phyloP scores from a whole-genome alignment of 2,329 filamentous ascomycete species.

The Exophiala mesophila region DNA sequence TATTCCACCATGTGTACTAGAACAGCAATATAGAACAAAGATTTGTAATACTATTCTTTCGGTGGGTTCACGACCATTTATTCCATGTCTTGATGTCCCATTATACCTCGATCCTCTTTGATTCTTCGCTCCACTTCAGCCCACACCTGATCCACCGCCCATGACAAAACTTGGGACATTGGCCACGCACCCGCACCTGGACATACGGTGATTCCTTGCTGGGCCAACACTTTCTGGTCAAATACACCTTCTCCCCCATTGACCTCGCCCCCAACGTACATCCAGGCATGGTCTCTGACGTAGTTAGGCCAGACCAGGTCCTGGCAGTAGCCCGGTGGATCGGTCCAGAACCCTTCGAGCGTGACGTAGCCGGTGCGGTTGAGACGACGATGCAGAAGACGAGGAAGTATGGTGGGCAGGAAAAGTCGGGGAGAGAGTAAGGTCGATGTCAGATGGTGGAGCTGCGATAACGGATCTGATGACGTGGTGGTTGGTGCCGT shows the following conservation, averaged over 20 bases:
- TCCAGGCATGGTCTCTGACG: constrained; percentile 70
- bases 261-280: constrained; percentile 42
- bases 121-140: constrained; percentile 28
- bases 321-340: constrained; percentile 91
- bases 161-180: constrained; percentile 60
- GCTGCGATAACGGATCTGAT: constrained; percentile 1
- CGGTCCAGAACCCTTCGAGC: constrained; percentile 82
- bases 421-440: constrained; percentile 74
- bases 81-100: too few species aligned
- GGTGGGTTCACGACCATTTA: too few species aligned
- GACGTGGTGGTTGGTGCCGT: constrained; percentile 22
- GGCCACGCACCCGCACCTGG: constrained; percentile 48
- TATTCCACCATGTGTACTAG: too few species aligned
- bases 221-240: constrained; percentile 8
- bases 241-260: constrained; percentile 37
- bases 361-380: constrained; percentile 45
- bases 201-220: constrained; percentile 33
- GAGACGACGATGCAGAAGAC: constrained; percentile 38
- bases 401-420: constrained; percentile 61
- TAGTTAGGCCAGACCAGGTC: constrained; percentile 96
- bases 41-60: too few species aligned
- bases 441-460: constrained; percentile 27
- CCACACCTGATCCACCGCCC: constrained; percentile 63
- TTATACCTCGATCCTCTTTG: not conserved
- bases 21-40: too few species aligned